Evolutionary conservation across 2,329 filamentous ascomycete species (phyloP), one percentile per base, ranked within the genome.

Genomic region (Trichoderma guizhouense): DNA sequence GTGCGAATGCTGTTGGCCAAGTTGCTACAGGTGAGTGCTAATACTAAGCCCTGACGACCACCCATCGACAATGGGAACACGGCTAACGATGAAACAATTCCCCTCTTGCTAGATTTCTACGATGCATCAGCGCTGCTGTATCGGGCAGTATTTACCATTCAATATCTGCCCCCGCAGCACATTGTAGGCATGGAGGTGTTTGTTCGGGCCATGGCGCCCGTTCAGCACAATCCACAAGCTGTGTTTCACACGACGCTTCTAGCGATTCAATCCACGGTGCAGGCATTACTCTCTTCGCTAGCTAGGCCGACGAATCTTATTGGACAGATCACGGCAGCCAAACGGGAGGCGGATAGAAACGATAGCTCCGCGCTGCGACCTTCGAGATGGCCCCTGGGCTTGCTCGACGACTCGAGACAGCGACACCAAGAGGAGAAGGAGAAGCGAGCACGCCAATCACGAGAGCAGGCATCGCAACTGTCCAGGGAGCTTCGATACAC

Each of bases 391-490:
- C 93, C 93, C 9, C 86, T 95, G 0, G 88, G 91, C 51, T 82
- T 98, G 72, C 85, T 98, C 14, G 96, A 98, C 79, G 96, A 98
- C 75, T 94, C 95, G 1, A 88, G 95, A 24, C 91, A 93, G 79
- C 90, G 93, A 34, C 86, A 94, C 11, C 92, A 94, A 76, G 91
- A 94, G 74, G 96, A 98, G 72, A 92, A 93, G 57, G 93, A 94
- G 82, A 91, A 93, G 75, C 93, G 92, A 76, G 93, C 93, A 47
- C 87, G 89, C 15, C 90, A 91, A 74, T 89, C 89, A 26, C 88
- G 91, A 74, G 82, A 86, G 21, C 93, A 98, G 79, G 88, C 93
- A 12, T 88, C 91, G 24, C 88, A 90, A 57, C 82, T 97, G n/a
- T 91, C 92, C 0, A 89, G 89, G 66, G 96, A 99, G 81, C 84